These are phyloP conservation scores for Entomortierella beljakovae DNA, from an alignment of 192 early-diverging fungal genomes.

Conservation along the genomic window DNA sequence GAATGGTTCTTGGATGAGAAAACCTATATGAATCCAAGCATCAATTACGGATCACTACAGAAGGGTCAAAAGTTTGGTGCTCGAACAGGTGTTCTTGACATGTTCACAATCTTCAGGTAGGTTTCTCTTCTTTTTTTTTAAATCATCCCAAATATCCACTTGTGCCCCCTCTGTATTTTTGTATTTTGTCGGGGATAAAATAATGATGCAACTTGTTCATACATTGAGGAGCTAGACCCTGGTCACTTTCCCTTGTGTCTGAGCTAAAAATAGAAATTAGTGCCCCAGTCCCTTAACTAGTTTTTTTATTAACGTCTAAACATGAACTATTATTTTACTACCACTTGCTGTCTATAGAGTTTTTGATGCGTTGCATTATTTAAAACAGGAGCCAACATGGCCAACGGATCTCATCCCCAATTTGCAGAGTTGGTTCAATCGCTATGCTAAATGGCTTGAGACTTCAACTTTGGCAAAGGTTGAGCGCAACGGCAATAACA, in stretches of 20 bases:
- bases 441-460: slow-evolving; percentile 54
- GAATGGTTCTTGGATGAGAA: slow-evolving; percentile 69
- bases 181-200: too few species aligned
- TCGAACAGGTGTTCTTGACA: slow-evolving; percentile 59
- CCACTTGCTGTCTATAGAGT: slow-evolving; percentile 19
- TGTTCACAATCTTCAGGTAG: slow-evolving; percentile 56
- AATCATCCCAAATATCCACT: background rate
- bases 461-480: slow-evolving; percentile 34
- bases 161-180: too few species aligned
- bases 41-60: slow-evolving; percentile 64
- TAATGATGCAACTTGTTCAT: too few species aligned
- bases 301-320: background rate
- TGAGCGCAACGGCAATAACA: slow-evolving; percentile 56
- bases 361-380: slow-evolving; percentile 53
- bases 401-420: slow-evolving; percentile 33
- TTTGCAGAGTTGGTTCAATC: slow-evolving; percentile 52
- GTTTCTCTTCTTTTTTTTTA: background rate
- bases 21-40: slow-evolving; percentile 71
- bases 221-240: background rate
- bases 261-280: background rate
- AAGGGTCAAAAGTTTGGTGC: slow-evolving; percentile 55
- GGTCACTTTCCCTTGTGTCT: background rate
- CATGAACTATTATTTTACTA: background rate
- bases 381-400: slow-evolving; percentile 51
- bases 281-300: background rate